A percentile compares a stretch with the other conserved stretches of the same genome.
These are phyloP conservation scores for Phytophthora lateralis DNA, from an alignment of 352 stramenopile species.

Conservation along the genomic window DNA sequence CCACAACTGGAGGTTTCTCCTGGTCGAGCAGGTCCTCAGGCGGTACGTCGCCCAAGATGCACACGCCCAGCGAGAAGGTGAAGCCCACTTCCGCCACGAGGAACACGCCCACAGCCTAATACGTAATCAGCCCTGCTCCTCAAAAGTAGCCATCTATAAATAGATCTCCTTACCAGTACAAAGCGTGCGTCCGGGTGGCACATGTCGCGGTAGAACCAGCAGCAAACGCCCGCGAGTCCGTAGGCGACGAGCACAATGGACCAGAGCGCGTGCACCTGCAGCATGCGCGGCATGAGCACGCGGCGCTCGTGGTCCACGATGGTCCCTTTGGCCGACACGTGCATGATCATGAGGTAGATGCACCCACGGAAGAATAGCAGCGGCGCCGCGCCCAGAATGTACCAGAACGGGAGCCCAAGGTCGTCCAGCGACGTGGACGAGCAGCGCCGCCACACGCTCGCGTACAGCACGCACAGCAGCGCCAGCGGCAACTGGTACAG, in stretches of 20 bases:
- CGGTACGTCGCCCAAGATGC: constrained; percentile 57
- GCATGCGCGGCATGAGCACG: constrained; percentile 83
- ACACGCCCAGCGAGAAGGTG: constrained; percentile 73
- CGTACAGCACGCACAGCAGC: constrained; percentile 66
- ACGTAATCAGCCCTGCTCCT: too few relatives aligned
- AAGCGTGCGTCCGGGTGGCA: constrained; percentile 78
- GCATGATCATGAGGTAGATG: constrained; percentile 88
- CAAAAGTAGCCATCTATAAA: constrained; percentile 10
- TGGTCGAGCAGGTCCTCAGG: constrained; percentile 37
- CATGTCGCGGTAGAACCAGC: constrained; percentile 75
- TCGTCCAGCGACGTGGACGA: constrained; percentile 66
- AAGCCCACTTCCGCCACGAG: constrained; percentile 78
- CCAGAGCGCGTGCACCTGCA: constrained; percentile 82
- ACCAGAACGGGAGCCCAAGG: constrained; percentile 80
- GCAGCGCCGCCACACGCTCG: constrained; percentile 65
- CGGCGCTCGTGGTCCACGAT: constrained; percentile 88
- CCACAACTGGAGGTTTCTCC: constrained; percentile 24
- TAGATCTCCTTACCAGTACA: constrained; percentile 59
- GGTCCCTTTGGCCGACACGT: constrained; percentile 82
- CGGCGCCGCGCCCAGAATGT: constrained; percentile 65
- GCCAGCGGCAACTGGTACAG: constrained; percentile 79
- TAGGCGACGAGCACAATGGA: constrained; percentile 69
- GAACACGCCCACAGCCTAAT: constrained; percentile 57
- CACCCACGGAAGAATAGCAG: constrained; percentile 82
- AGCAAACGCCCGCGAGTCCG: constrained; percentile 57